A percentile compares a stretch with the other conserved stretches of the same genome.
These are phyloP conservation scores for Kentomonas sorsogonicus DNA, from an alignment of 208 protist genomes.

Conservation along the genomic window DNA sequence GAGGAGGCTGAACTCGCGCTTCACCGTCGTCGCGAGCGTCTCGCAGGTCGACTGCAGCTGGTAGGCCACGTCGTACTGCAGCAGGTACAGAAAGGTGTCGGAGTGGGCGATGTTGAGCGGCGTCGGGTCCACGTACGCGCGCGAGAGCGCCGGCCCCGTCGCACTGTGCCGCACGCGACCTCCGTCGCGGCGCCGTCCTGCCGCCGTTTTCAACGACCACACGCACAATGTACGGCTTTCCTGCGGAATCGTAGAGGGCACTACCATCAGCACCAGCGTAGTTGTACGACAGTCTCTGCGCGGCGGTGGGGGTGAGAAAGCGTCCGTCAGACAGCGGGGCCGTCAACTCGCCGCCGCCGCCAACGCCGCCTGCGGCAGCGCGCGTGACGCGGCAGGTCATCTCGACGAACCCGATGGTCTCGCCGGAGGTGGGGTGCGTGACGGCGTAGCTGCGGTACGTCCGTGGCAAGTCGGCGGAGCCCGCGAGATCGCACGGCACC, in stretches of 20 bases:
- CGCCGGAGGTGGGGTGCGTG: constrained; percentile 18
- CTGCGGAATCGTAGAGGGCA: constrained; percentile 5
- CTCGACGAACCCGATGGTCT: constrained; percentile 66
- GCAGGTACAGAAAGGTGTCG: constrained; percentile 54
- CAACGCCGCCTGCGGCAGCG: too few relatives aligned
- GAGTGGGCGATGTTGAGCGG: constrained; percentile 24
- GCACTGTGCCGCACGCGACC: too few relatives aligned
- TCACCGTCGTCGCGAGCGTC: constrained; percentile 48
- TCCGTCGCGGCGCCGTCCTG: not conserved
- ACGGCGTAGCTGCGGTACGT: constrained; percentile 50
- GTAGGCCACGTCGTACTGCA: constrained; percentile 79
- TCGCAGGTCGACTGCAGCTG: constrained; percentile 79
- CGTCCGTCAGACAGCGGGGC: too few relatives aligned
- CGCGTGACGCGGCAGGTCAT: constrained; percentile 68
- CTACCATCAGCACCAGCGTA: not conserved
- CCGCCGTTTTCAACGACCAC: constrained; percentile 56
- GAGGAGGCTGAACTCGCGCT: constrained; percentile 52
- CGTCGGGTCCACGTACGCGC: not conserved
- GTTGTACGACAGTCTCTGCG: not conserved
- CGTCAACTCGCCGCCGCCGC: too few relatives aligned
- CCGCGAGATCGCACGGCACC: constrained; percentile 13
- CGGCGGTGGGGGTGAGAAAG: not conserved
- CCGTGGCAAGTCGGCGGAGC: constrained; percentile 5
- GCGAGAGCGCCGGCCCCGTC: not conserved
- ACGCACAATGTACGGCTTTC: constrained; percentile 81